phyloP scores from a whole-genome alignment of 345 rosid species.

The Linum trigynum region DNA sequence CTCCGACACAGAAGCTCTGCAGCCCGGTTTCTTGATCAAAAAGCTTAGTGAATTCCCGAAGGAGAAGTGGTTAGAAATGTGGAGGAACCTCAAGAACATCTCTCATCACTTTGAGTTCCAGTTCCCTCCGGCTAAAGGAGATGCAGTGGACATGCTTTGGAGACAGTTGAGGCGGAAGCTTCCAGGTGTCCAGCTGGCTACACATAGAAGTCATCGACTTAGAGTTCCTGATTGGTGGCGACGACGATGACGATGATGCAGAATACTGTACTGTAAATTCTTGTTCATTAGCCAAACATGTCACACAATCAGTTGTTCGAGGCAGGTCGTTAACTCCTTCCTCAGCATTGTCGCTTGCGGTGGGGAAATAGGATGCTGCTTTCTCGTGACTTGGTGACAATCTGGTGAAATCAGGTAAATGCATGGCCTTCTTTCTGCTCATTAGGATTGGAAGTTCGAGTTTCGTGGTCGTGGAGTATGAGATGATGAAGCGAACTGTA shows the following conservation, averaged over 20 bases:
- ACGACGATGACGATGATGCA: slow-evolving; percentile 23
- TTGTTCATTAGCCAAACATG: slow-evolving; percentile 5
- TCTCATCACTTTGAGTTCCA: slow-evolving; percentile 78
- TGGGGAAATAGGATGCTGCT: no score
- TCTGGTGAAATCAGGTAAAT: no score
- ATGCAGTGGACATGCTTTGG: slow-evolving; percentile 77
- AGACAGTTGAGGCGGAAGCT: slow-evolving; percentile 77
- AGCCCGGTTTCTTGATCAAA: slow-evolving; percentile 58
- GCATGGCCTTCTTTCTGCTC: no score
- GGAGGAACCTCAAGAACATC: slow-evolving; percentile 54
- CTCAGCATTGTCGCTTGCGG: no score
- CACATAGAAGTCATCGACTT: slow-evolving; percentile 68
- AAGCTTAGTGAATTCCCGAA: slow-evolving; percentile 58
- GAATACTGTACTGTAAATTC: slow-evolving; percentile 35
- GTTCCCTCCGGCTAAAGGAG: slow-evolving; percentile 69
- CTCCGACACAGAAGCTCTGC: slow-evolving; percentile 58
- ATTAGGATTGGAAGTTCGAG: no score
- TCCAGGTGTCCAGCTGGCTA: slow-evolving; percentile 46
- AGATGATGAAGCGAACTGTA: no score
- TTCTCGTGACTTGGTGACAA: no score
- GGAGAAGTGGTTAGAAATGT: slow-evolving; percentile 67
- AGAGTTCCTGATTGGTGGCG: slow-evolving; percentile 86
- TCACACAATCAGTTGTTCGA: no score
- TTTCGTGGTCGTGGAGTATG: no score
- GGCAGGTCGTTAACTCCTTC: no score